phyloP scores from a whole-genome alignment of 1,284 basidiomycete genomes.

The Taiwanofungus camphoratus region DNA sequence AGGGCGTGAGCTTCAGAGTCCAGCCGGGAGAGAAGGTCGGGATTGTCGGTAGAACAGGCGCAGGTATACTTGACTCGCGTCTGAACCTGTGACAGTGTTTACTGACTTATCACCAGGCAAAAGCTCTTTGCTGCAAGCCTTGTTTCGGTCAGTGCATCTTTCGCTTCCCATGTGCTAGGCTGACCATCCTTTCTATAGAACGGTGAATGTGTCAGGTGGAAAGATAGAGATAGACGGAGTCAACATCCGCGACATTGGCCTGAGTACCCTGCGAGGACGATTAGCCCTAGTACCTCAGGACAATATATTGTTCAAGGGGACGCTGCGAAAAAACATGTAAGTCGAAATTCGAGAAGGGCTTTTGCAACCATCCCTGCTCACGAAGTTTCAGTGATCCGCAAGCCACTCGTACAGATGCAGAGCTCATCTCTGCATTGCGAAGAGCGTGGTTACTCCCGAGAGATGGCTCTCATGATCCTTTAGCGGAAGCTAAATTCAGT shows the following conservation, averaged over 20 bases:
- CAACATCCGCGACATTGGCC: conserved; percentile 51
- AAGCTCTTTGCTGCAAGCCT: conserved; percentile 66
- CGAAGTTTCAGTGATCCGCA: conserved; percentile 47
- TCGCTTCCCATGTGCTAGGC: conserved; percentile 13
- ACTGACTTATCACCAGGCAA: conserved; percentile 59
- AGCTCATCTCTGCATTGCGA: conserved; percentile 46
- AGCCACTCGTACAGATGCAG: conserved; percentile 44
- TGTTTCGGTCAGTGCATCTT: conserved; percentile 49
- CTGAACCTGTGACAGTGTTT: background rate
- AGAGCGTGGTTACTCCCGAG: conserved; percentile 59
- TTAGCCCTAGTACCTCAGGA: conserved; percentile 75
- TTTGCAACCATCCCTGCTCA: background rate
- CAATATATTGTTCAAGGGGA: conserved; percentile 57
- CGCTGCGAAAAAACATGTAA: conserved; percentile 64
- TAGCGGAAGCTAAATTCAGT: conserved; percentile 58
- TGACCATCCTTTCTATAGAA: conserved; percentile 47
- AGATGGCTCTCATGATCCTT: conserved; percentile 42
- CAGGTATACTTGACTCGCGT: conserved; percentile 33
- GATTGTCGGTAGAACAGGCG: conserved; percentile 70
- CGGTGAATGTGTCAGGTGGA: conserved; percentile 60
- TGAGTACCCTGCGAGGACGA: conserved; percentile 51
- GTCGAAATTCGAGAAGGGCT: conserved; percentile 21
- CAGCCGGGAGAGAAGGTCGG: conserved; percentile 73
- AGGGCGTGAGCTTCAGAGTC: conserved; percentile 58
- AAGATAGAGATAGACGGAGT: conserved; percentile 66